phyloP scores from a whole-genome alignment of 2,329 filamentous ascomycete species.

The Pseudogymnoascus sp. region DNA sequence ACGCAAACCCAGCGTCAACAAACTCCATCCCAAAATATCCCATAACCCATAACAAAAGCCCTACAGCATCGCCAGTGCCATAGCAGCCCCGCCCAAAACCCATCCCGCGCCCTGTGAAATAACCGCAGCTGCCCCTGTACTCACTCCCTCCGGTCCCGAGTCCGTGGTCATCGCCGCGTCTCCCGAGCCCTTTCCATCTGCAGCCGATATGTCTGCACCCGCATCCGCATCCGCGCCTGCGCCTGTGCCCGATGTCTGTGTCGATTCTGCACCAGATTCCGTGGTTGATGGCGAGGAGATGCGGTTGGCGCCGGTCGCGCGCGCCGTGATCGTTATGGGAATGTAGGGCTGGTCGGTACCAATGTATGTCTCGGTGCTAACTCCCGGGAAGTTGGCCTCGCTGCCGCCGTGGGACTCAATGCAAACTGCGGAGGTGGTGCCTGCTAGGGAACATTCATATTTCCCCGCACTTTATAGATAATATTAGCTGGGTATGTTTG shows the following conservation, averaged over 20 bases:
- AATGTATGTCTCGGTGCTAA: conserved; percentile 14
- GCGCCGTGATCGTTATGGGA: conserved; percentile 15
- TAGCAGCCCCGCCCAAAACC: conserved; percentile 16
- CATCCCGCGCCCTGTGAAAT: conserved; percentile 11
- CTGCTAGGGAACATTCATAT: conserved; percentile 17
- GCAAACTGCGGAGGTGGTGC: conserved; percentile 18
- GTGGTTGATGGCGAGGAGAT: not conserved
- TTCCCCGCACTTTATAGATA: conserved; percentile 12
- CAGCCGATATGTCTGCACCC: conserved; percentile 6
- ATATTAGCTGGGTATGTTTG: not conserved
- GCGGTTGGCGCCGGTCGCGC: not conserved
- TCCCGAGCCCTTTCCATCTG: not conserved
- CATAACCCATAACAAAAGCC: not conserved
- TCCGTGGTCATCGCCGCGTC: not conserved
- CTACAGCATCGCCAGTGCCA: conserved; percentile 13
- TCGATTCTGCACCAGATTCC: not conserved
- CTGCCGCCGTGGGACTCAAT: conserved; percentile 15
- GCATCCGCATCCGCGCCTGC: not conserved
- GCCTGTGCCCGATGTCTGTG: not conserved
- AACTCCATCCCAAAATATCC: not conserved
- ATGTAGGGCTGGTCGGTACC: conserved; percentile 14
- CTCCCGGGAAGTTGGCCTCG: conserved; percentile 17
- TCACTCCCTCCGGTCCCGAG: conserved; percentile 2
- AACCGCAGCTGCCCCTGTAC: conserved; percentile 11
- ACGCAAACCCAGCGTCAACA: not conserved